phyloP scores from a whole-genome alignment of 495 filamentous ascomycete genomes.

The Talaromyces adpressus region DNA sequence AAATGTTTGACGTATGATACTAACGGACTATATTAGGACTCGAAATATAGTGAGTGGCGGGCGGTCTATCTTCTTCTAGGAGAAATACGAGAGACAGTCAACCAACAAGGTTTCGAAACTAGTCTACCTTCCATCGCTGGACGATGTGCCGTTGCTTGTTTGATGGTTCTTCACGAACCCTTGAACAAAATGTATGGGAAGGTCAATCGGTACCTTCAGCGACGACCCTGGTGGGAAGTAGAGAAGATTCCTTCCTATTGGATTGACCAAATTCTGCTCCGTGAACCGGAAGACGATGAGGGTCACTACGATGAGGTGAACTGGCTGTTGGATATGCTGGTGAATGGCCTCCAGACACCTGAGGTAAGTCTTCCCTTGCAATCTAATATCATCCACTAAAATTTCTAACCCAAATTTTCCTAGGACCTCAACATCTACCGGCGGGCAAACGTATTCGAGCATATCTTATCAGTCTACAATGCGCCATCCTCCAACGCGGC shows the following conservation, averaged over 20 bases:
- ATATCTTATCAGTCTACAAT: slow-evolving; percentile 61
- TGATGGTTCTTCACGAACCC: slow-evolving; percentile 65
- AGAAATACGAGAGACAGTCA: slow-evolving; percentile 70
- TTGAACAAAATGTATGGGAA: slow-evolving; percentile 80
- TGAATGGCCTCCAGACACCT: slow-evolving; percentile 57
- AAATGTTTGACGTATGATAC: not conserved
- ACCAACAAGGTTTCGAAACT: slow-evolving; percentile 38
- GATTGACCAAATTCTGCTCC: slow-evolving; percentile 63
- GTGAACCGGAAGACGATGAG: slow-evolving; percentile 65
- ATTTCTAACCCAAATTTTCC: not conserved
- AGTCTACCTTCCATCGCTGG: slow-evolving; percentile 67
- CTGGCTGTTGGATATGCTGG: slow-evolving; percentile 75
- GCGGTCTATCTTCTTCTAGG: slow-evolving; percentile 68
- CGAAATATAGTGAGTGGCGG: slow-evolving; percentile 66
- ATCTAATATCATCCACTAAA: not conserved
- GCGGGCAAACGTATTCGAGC: slow-evolving; percentile 70
- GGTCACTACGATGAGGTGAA: slow-evolving; percentile 65
- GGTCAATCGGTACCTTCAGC: slow-evolving; percentile 75
- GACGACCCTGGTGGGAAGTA: slow-evolving; percentile 64
- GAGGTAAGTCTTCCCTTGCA: slow-evolving; percentile 27
- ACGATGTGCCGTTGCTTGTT: slow-evolving; percentile 63
- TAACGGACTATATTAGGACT: slow-evolving; percentile 33
- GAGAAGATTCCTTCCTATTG: slow-evolving; percentile 67
- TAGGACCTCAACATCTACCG: slow-evolving; percentile 84
- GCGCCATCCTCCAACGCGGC: slow-evolving; percentile 55